Evolutionary conservation across 139 green algal species (phyloP).

Genomic region (Micractinium conductrix): DNA sequence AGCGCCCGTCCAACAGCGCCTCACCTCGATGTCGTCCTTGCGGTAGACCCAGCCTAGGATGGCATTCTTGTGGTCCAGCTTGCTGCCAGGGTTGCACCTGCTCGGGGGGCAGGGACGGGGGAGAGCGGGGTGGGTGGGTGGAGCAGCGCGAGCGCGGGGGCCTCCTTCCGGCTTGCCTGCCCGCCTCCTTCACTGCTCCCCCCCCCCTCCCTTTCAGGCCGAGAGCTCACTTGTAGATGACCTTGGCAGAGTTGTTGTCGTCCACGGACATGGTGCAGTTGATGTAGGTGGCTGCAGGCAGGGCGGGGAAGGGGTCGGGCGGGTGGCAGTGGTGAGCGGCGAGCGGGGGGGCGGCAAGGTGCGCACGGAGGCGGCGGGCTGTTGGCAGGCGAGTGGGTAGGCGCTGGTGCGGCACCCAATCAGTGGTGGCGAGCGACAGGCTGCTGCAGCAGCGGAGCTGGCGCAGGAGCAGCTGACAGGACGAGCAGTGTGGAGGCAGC

Average conservation of each 20-base stretch:
- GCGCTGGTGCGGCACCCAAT: neutral
- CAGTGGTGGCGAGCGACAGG: neutral
- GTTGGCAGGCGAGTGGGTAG: neutral
- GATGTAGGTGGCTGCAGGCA: conserved; percentile 35
- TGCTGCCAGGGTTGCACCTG: conserved; percentile 20
- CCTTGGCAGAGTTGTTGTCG: conserved; percentile 44
- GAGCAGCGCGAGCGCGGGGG: too few species aligned
- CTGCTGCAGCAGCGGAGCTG: too few species aligned
- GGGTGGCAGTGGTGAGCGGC: neutral
- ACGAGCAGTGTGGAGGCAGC: neutral
- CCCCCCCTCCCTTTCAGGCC: too few species aligned
- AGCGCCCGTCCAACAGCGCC: too few species aligned
- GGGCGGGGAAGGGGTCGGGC: neutral
- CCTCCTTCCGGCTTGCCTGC: too few species aligned
- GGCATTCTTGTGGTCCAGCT: conserved; percentile 35
- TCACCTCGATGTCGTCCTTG: conserved; percentile 37
- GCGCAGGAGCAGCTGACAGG: too few species aligned
- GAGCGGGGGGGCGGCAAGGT: neutral
- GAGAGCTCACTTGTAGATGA: conserved; percentile 41
- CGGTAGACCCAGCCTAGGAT: conserved; percentile 34
- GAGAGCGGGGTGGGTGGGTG: too few species aligned
- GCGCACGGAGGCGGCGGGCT: neutral
- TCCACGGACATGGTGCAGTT: conserved; percentile 35
- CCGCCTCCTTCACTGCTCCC: too few species aligned
- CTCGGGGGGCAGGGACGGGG: too few species aligned